Base-by-base conservation (phyloP, 1,139 yeast genomes). In the Kodamaea ohmeri region DNA sequence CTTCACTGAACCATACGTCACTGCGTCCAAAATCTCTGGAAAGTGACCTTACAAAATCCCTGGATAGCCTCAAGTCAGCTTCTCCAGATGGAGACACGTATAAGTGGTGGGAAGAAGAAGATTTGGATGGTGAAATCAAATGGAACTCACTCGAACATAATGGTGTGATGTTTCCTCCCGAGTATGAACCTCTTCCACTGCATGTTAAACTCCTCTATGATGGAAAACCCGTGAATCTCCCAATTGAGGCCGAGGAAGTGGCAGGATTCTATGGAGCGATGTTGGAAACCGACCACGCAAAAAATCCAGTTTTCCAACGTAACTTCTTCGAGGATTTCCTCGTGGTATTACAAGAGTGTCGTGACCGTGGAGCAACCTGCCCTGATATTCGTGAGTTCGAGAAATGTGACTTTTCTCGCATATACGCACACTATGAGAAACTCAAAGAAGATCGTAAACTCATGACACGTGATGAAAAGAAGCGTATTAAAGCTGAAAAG, bases 191-290 rank as follows among this genome's bases (percentile, higher is more conserved):
- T 8, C 64, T 92, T 30, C 97, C 97, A 0, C 67, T 78, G n/a
- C 75, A 78, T 50, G 85, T 89, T 34, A 86, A 84, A 54, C 56
- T 92, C 41, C 72, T 77, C 45, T 90, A 90, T 54, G 83, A 84
- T 48, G 88, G 87, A 1, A 72, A 76, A 47, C 84, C 92, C 0
- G 88, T 90, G 1, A 67, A 65, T 19, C 67, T 90, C 43, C 92
- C 96, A 0, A 63, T 67, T 1, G 86, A 74, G 40, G 97, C 97
- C 2, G 98, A 92, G 61, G 97, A 92, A 60, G 97, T 92, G 25
- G 97, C 97, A 0, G 97, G 97, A 0, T 90, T 89, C 56, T 92
- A 73, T 60, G 97, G 85, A 13, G 96, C 96, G 6, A 75, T 90
- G 78, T 46, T 90, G 32, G 90, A 86, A 50, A 76, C 94, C 0